Base-by-base conservation (phyloP, 2,329 filamentous ascomycete genomes). In the Blastomyces gilchristii region DNA sequence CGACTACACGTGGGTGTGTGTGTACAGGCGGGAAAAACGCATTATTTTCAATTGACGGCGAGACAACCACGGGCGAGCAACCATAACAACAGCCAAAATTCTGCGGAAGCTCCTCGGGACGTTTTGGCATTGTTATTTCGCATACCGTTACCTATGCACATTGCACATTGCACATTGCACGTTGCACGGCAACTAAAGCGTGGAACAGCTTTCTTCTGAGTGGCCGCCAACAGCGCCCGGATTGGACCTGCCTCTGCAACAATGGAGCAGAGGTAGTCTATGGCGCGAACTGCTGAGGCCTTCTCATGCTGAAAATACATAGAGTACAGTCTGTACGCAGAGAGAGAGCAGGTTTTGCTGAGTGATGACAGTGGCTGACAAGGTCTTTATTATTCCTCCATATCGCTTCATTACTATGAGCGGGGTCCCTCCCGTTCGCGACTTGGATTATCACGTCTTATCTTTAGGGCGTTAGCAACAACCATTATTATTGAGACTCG, bases 1-100 rank as follows among this genome's bases (percentile, higher is more conserved):
- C 41, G 25, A 22, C 58, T 41, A n/a, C 58, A 60, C 58, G 58
- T 60, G 41, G 34, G 58, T 50, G 45, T 22, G n/a, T 34, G 34
- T 22, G n/a, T 22, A 22, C 34, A 34, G 34, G 6, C 41, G 25
- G n/a, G 16, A 41, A 41, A 22, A 22, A 22, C n/a, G n/a, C n/a
- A 22, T 22, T 22, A 22, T 22, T 22, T 22, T 22, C n/a, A 22
- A 22, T 22, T 28, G 25, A 43, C 4, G 34, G 31, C 31, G 31
- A 37, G 50, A 34, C n/a, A 28, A 54, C 28, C 49, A 31, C 12
- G 52, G 3, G 7, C 31, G 7, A 54, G 12, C 9, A 54, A n/a
- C 28, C 14, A 53, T 9, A 11, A 54, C 16, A 4, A n/a, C 5
- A 1, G 22, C 2, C 7, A 12, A 16, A 52, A 12, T 25, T 25